These are phyloP conservation scores for Phalaenopsis equestris DNA, from an alignment of 106 monocot species.

Conservation along the genomic window DNA sequence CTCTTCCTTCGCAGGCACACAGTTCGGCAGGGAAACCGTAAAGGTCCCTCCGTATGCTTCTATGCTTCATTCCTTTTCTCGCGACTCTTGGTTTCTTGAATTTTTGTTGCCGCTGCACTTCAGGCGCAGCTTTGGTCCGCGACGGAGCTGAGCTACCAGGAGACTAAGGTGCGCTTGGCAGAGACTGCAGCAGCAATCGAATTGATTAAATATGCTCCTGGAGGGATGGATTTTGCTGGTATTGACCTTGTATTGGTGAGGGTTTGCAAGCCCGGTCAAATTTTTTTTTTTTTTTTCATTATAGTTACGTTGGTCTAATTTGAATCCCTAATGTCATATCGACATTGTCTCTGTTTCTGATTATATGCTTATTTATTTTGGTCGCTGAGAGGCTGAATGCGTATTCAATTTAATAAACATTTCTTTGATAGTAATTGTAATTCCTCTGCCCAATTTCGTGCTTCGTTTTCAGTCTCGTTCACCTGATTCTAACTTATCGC, in stretches of 20 bases:
- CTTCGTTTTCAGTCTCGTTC: too few species aligned
- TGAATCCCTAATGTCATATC: not conserved
- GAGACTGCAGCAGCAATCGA: constrained; percentile 79
- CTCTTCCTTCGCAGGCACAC: constrained; percentile 69
- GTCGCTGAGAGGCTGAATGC: too few species aligned
- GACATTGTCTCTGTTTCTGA: too few species aligned
- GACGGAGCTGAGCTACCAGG: constrained; percentile 46
- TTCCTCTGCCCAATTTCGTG: too few species aligned
- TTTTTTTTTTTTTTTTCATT: not conserved
- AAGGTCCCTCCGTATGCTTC: constrained; percentile 26
- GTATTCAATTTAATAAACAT: too few species aligned
- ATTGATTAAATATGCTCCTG: constrained; percentile 45
- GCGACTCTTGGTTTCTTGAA: not conserved
- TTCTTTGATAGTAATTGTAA: too few species aligned
- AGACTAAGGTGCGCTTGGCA: constrained; percentile 44
- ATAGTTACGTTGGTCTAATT: not conserved
- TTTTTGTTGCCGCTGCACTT: not conserved
- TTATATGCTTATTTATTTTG: too few species aligned
- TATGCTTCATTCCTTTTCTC: not conserved
- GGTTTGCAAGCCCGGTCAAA: not conserved
- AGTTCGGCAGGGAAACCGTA: constrained; percentile 44
- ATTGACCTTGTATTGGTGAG: constrained; percentile 45
- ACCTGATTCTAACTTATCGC: too few species aligned
- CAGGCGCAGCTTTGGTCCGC: constrained; percentile 39
- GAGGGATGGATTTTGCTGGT: constrained; percentile 53